Base-by-base conservation (phyloP, 2,329 filamentous ascomycete genomes). In the Corinectria fuckeliana region DNA sequence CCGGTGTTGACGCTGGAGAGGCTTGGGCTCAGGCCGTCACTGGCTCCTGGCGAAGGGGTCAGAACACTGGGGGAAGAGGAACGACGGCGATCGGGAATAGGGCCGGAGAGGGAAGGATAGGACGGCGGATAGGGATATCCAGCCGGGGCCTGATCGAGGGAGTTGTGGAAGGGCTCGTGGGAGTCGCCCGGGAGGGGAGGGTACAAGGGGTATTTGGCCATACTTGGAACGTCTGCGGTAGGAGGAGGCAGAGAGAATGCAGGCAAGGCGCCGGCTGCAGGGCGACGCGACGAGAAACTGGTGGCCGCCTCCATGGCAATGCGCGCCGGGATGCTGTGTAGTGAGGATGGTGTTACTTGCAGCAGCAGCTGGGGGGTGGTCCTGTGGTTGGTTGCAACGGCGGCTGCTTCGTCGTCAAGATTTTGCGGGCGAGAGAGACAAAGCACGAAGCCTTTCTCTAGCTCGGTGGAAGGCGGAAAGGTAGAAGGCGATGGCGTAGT, bases 21-120 rank as follows among this genome's bases (percentile, higher is more conserved):
- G 66, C 81, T 82, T 61, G 82, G 88, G 77, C 81, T 87, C 70
- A 91, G 76, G 71, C 84, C 82, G 76, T 91, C 88, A 67, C 80
- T 79, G 60, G 82, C 79, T 75, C 82, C 83, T 81, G 77, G 66
- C 67, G 69, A 71, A 66, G 66, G 75, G 75, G 69, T 72, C 68
- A 73, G 71, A 74, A 69, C 58, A 70, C 71, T 72, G 64, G 71
- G 71, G 59, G 69, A 71, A 65, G 66, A 71, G 41, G 63, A 71
- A 57, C 65, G 58, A 47, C 61, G 61, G 59, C 63, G 67, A 63
- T 70, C 69, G 30, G 69, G 66, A 52, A 71, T 67, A 60, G 70
- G 63, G 34, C 67, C 66, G 60, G 63, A 64, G 34, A 65, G 62
- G 63, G 62, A 63, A 63, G 61, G 69, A 53, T 66, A 69, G 25